phyloP scores from a whole-genome alignment of 805 yeast species.

The Isabelozyma rhagii region DNA sequence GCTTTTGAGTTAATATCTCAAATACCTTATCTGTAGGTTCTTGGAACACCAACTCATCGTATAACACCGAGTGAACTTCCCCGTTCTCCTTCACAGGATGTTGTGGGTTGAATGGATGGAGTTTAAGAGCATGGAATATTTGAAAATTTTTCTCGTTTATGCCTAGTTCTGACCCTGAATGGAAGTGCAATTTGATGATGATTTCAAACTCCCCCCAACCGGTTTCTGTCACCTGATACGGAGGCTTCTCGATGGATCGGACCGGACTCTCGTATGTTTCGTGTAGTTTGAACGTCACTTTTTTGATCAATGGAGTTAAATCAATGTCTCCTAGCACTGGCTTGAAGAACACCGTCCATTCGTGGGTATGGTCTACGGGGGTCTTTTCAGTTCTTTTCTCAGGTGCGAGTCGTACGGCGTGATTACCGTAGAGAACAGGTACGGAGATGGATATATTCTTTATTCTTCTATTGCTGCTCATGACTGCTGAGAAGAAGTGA shows the following conservation, averaged over 20 bases:
- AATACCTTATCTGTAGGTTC: slow-evolving; percentile 93
- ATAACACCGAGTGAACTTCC: slow-evolving; percentile 47
- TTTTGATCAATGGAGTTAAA: slow-evolving; percentile 73
- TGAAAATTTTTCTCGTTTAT: slow-evolving; percentile 79
- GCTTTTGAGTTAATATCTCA: slow-evolving; percentile 66
- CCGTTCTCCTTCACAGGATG: slow-evolving; percentile 37
- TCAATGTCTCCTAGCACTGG: slow-evolving; percentile 71
- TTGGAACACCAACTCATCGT: slow-evolving; percentile 90
- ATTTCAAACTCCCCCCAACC: slow-evolving; percentile 99
- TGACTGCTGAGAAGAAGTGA: not conserved
- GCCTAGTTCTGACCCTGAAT: slow-evolving; percentile 62
- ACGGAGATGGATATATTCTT: slow-evolving; percentile 37
- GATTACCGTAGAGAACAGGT: slow-evolving; percentile 42
- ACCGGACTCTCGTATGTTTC: slow-evolving; percentile 89
- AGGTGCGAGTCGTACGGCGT: slow-evolving; percentile 33
- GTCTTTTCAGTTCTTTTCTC: slow-evolving; percentile 34
- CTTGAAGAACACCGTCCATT: slow-evolving; percentile 91
- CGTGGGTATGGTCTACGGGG: slow-evolving; percentile 89
- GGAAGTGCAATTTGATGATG: slow-evolving; percentile 80
- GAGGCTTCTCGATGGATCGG: slow-evolving; percentile 85
- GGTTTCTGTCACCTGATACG: slow-evolving; percentile 92
- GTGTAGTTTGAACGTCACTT: slow-evolving; percentile 91
- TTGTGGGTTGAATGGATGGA: slow-evolving; percentile 76
- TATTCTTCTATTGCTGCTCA: slow-evolving; percentile 21
- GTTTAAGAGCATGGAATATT: slow-evolving; percentile 82